Evolutionary conservation across 2,329 filamentous ascomycete species (phyloP).

Genomic region (Leptographium radiaticola): DNA sequence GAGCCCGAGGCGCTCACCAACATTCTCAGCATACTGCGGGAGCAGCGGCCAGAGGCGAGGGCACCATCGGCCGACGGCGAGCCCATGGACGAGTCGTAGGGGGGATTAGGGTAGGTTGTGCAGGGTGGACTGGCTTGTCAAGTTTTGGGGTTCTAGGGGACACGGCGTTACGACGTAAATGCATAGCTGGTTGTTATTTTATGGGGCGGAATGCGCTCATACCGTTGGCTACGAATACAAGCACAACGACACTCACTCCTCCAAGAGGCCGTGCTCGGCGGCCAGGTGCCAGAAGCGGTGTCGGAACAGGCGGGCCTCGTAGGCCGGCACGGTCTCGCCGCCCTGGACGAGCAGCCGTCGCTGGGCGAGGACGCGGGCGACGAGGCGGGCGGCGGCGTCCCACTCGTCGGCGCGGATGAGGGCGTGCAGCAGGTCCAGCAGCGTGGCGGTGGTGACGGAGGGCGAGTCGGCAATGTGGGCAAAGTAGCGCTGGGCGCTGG

Average conservation of each 20-base stretch:
- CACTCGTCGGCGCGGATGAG: conserved; percentile 13
- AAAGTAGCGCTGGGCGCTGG: conserved; percentile 35
- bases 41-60: conserved; percentile 1
- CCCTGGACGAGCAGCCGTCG: conserved; percentile 3
- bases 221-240: too few relatives aligned
- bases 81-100: conserved; percentile 16
- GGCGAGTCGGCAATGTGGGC: conserved; percentile 27
- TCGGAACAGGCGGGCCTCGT: conserved; percentile 25
- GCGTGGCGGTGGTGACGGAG: conserved; percentile 26
- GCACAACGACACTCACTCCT: neutral
- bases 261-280: conserved; percentile 24
- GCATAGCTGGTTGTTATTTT: too few relatives aligned
- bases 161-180: too few relatives aligned
- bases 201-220: too few relatives aligned
- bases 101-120: neutral
- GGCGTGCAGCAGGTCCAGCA: conserved; percentile 27
- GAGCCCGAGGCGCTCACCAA: conserved; percentile 22
- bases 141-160: neutral
- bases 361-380: conserved; percentile 15
- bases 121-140: neutral
- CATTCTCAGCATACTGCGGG: conserved; percentile 10
- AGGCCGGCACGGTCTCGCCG: neutral
- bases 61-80: conserved; percentile 2
- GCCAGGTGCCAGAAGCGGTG: conserved; percentile 39
- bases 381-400: conserved; percentile 14